Base-by-base conservation (phyloP, 164 flowering plant species). In the Vitis vinifera region DNA sequence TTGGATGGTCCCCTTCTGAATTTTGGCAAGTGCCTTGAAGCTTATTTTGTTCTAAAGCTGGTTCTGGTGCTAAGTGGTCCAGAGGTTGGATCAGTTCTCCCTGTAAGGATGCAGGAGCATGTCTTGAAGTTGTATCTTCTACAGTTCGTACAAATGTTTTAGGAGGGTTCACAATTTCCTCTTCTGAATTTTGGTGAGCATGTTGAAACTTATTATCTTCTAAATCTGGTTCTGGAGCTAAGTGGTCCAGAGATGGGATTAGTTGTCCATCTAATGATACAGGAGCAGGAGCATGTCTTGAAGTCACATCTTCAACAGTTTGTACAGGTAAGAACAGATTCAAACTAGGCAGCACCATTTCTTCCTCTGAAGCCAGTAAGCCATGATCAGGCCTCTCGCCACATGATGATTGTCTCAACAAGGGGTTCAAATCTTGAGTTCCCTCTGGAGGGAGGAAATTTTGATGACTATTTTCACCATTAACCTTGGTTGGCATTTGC, bases 201-300 rank as follows among this genome's bases (percentile, higher is more conserved):
- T 57, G 67, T 11, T 68, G 75, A 75, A 52, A 51, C 62, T 62
- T 53, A 59, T 73, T 77, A 67, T 59, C 75, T 64, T 82, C 82
- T 48, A 51, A 55, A 65, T 3, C 48, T 57, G 70, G 49, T 53
- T 76, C 74, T 17, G 79, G 44, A 12, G 51, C 56, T 14, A 17
- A 55, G 2, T 63, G 70, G 68, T 70, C 55, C 51, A 5, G 44
- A 68, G 73, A 73, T 16, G 63, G 76, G 47, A 10, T 15, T 17
- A 14, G 27, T 8, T 69, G 59, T 55, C 48, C 77, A 14, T 55
- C 52, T 15, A 66, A 53, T 56, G 74, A 30, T 17, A 37, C 44
- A 37, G 44, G 7, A 6, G 17, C 50, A 27, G 59, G 58, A 69
- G 66, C 65, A 67, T 59, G n/a, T n/a, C 47, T 50, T 31, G 73